Evolutionary conservation across 2,329 filamentous ascomycete genomes (phyloP), one percentile per base, ranked within the genome.

Genomic region (Ambrosiella cleistominuta): DNA sequence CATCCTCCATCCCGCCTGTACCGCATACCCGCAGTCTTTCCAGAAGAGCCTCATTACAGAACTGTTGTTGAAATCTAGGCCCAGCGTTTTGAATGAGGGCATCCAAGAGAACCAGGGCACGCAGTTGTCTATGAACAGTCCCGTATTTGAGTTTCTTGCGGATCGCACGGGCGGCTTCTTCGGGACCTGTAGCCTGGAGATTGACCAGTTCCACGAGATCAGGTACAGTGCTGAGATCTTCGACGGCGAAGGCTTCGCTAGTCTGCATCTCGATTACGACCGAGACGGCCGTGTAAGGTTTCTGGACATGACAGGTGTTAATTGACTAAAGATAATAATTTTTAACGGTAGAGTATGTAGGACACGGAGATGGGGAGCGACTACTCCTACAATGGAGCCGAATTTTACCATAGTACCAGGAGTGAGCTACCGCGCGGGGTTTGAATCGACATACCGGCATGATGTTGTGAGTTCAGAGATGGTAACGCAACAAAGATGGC

Each of bases 141-240:
- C 93, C 93, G 70, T 98, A 97, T 74, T 98, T 98, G 77, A 98
- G 80, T 75, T 97, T 97, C 79, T 98, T 98, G 61, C 93, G 82
- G 65, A 98, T 80, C 53, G 93, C 90, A 66, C 93, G 82, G 57
- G 91, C 88, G 60, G 90, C 90, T 74, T 98, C 93, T 11, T 81
- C 79, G 1, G 93, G 88, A 0, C 93, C 93, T 6, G 86, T 86
- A 35, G 79, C 77, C 70, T 98, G 93, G 60, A 98, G 81, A 63
- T 86, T 85, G 68, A 98, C 87, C 59, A 93, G 88, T 70, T 98
- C 93, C 62, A 97, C 87, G 27, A 98, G 81, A 65, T 97, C 90
- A 45, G 91, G 87, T 63, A 98, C 88, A 27, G 91, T 93, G 65
- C 87, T 85, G 42, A 94, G 75, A 68, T 97, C 90, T 68, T 97